Evolutionary conservation across 1,284 basidiomycete species (phyloP), one percentile per base, ranked within the genome.

Genomic region (Rhodotorula sp.): DNA sequence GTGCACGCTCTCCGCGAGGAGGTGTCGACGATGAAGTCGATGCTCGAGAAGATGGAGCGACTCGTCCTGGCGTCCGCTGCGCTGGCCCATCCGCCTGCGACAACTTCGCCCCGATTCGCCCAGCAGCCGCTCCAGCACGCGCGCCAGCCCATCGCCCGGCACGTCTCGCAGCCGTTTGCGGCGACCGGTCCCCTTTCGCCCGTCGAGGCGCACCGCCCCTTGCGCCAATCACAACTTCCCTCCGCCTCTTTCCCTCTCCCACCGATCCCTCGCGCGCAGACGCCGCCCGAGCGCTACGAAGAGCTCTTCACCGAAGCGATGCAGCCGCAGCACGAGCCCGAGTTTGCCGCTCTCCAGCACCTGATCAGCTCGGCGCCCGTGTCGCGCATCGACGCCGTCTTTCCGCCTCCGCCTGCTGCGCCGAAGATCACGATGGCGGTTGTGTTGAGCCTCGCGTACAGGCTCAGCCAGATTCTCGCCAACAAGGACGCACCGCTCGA

Each of bases 231-330:
- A 31, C n/a, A 48, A 20, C 26, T 48, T 47, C 4, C 30, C 24
- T 10, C 50, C 40, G 11, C 50, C 30, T 26, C n/a, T 15, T 44
- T 53, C 15, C 11, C 62, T 2, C 67, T 69, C 6, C 67, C 67
- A 18, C 63, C 62, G 4, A 69, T 69, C 50, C 67, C 67, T 6
- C 67, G 67, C 26, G 37, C 59, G 2, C 22, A 50, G 22, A 69
- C 67, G 24, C 67, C 67, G 9, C 62, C 57, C 1, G 57, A 50
- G 30, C 60, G 54, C 18, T 70, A 70, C 61, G 68, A 70, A 44
- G 68, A 70, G 46, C 52, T 70, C 37, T 71, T 71, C 60, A 71
- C 70, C 56, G 63, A 68, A 28, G 57, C 61, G 24, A 57, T 71
- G 50, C 70, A 65, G 26, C 70, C 70, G 15, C 48, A 52, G 55